Conservation (phyloP, 805 yeast species). For the Suhomyces pyralidae region DNA sequence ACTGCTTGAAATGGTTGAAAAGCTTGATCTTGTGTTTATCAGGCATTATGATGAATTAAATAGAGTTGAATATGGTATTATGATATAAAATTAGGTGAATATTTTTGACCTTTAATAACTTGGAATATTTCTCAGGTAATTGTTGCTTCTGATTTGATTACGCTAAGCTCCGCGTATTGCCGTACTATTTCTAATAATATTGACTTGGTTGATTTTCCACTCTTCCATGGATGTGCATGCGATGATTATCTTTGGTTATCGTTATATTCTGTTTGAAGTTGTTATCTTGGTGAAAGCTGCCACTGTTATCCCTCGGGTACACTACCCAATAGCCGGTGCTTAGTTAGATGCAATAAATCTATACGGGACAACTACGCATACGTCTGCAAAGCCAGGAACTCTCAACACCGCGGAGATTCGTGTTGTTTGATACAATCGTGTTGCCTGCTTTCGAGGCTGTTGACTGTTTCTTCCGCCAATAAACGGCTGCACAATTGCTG, state of each 20-base stretch:
- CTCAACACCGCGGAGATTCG: not conserved
- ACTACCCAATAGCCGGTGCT: not conserved
- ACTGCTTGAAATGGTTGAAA: slow-evolving; percentile 36
- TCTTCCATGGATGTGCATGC: not conserved
- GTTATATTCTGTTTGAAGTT: not conserved
- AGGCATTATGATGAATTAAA: slow-evolving; percentile 27
- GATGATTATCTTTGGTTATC: not conserved
- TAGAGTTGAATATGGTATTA: not conserved
- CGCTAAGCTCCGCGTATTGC: not conserved
- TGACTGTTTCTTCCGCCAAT: not conserved
- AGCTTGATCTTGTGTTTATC: slow-evolving; percentile 43
- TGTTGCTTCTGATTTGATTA: not conserved
- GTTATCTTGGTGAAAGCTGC: not conserved
- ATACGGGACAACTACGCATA: not conserved
- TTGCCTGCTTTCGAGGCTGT: not conserved
- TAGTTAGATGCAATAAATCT: not conserved
- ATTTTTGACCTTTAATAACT: not conserved
- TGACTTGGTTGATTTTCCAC: not conserved
- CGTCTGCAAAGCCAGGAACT: not conserved
- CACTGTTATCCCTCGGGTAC: not conserved
- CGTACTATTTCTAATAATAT: not conserved
- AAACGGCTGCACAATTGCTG: slow-evolving; percentile 1
- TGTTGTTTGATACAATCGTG: not conserved
- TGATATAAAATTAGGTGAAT: no score
- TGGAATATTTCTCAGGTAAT: not conserved